phyloP scores from a whole-genome alignment of 345 rosid genomes.

The Raphanus raphanistrum region DNA sequence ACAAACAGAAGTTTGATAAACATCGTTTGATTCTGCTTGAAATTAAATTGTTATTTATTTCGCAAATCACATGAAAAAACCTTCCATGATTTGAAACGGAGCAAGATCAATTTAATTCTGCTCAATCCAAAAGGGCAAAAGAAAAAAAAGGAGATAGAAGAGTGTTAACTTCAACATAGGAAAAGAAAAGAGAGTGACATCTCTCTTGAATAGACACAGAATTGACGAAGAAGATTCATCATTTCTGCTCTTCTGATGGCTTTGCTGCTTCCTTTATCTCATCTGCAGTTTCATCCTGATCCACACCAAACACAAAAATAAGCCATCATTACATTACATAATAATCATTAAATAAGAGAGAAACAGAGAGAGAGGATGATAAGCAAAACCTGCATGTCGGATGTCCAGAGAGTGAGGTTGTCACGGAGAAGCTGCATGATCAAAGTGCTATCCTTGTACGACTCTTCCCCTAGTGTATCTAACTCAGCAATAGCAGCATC shows the following conservation, averaged over 20 bases:
- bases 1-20: neutral
- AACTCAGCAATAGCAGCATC: slow-evolving; percentile 89
- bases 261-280: slow-evolving; percentile 77
- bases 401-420: slow-evolving; percentile 91
- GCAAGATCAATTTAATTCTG: neutral
- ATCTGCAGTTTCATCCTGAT: slow-evolving; percentile 77
- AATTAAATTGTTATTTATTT: neutral
- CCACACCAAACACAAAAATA: neutral
- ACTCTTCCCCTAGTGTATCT: slow-evolving; percentile 86
- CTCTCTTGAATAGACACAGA: neutral
- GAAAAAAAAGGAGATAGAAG: neutral
- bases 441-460: slow-evolving; percentile 83
- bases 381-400: slow-evolving; percentile 75
- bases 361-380: neutral
- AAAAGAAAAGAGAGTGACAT: neutral
- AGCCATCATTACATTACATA: neutral
- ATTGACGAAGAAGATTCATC: slow-evolving; percentile 22
- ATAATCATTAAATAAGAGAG: neutral
- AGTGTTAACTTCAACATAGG: neutral
- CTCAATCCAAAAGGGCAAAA: neutral
- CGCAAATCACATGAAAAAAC: slow-evolving; percentile 7
- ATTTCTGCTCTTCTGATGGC: slow-evolving; percentile 56
- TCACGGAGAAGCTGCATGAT: slow-evolving; percentile 47
- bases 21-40: neutral
- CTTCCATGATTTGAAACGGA: neutral